Evolutionary conservation across 2,329 filamentous ascomycete genomes (phyloP), one percentile per base, ranked within the genome.

Genomic region (Monosporascus sp.): DNA sequence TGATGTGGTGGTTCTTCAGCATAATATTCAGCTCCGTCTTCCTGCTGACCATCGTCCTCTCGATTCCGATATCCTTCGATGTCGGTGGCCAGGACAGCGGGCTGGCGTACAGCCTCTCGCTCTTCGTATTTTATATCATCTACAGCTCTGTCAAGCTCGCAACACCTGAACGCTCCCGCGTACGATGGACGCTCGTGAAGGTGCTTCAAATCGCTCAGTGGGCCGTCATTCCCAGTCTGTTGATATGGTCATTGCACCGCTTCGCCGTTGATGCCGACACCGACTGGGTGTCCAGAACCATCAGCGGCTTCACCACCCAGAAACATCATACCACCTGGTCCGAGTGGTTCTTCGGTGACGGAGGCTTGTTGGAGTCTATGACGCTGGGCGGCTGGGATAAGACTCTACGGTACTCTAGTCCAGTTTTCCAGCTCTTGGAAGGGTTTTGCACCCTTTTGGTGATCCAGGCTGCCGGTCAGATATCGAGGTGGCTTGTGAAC

Each of bases 381-480:
- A 87, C 89, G 22, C 82, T 97, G 57, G 91, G 91, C 31, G 83
- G 82, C 50, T 99, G 94, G 94, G 91, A 97, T 68, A 91, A 87
- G 67, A 75, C 90, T 48, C 73, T 99, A 71, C 82, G 87, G 66
- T 97, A 95, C 76, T 96, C 92, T 37, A 95, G 90, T 4, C 94
- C 94, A 0, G 81, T 96, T 49, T 99, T 97, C 75, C 94, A 99
- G 73, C 78, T 99, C 8, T 83, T 89, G 50, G 94, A 99, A 71
- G 94, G 94, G 6, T 99, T 99, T 74, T 97, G 94, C 77, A 97
- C 90, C 66, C 75, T 99, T 63, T 75, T 97, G 52, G 92, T 97
- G 59, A 97, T 99, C 53, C 94, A 99, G 72, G 90, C 92, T 18
- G 87, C 89, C 15, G 94, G 94, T 0, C 93, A 97, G 70, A 91